Evolutionary conservation across 768 basidiomycete species (phyloP).

Genomic region (Russula emetica): DNA sequence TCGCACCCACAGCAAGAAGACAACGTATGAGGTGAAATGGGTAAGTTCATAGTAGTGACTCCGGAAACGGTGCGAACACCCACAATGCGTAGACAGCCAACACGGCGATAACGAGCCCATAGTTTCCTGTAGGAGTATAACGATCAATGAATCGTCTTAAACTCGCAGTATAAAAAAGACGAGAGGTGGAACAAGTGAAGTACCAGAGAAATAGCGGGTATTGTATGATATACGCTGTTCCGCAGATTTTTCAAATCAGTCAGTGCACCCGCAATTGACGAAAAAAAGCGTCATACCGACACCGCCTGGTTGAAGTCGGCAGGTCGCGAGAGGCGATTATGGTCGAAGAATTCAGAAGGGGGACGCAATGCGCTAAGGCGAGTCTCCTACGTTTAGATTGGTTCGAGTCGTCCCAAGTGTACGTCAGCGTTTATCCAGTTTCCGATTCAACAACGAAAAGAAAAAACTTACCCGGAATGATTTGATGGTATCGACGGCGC

Average conservation of each 20-base stretch:
- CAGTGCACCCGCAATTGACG: background rate
- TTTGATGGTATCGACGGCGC: constrained; percentile 64
- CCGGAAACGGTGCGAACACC: constrained; percentile 30
- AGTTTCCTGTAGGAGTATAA: constrained; percentile 60
- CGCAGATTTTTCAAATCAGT: background rate
- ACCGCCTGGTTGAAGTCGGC: constrained; percentile 77
- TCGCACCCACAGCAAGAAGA: background rate
- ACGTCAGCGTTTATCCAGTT: background rate
- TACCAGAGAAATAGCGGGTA: constrained; percentile 83
- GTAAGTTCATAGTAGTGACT: constrained; percentile 3
- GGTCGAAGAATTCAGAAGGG: constrained; percentile 77
- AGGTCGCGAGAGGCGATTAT: constrained; percentile 77
- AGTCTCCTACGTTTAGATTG: constrained; percentile 53
- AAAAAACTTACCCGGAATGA: constrained; percentile 57
- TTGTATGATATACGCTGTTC: constrained; percentile 88
- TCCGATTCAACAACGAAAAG: background rate
- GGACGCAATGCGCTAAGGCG: constrained; percentile 70
- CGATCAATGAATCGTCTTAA: background rate
- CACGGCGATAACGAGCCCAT: constrained; percentile 68
- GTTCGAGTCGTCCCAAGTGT: no score
- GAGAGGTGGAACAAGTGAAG: background rate
- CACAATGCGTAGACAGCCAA: constrained; percentile 87
- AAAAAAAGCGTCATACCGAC: constrained; percentile 47
- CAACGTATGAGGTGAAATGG: background rate
- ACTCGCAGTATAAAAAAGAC: background rate